Evolutionary conservation across 805 yeast species (phyloP).

Genomic region (Allodekkera sacchari): DNA sequence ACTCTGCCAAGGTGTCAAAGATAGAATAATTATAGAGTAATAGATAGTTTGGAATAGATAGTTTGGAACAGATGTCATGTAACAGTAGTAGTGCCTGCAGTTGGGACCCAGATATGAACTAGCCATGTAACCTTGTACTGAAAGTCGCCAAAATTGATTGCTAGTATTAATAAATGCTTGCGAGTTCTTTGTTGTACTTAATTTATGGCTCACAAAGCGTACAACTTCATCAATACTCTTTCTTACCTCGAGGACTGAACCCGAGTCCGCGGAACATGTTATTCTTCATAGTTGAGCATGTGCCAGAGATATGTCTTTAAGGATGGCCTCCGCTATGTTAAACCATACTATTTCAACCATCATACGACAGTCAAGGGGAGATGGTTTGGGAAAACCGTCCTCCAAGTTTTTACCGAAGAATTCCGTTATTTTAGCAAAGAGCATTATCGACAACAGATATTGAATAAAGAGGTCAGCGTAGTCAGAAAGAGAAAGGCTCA

Average conservation of each 20-base stretch:
- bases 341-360: constrained; percentile 32
- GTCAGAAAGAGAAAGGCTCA: constrained; percentile 11
- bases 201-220: no score
- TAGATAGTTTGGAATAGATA: no score
- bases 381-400: constrained; percentile 31
- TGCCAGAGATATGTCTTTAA: constrained; percentile 15
- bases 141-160: no score
- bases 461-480: constrained; percentile 12
- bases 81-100: no score
- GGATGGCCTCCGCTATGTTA: constrained; percentile 31
- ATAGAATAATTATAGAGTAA: constrained; percentile 3
- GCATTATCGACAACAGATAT: constrained; percentile 17
- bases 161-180: no score
- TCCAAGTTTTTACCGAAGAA: constrained; percentile 32
- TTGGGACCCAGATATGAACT: no score
- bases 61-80: no score
- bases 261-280: no score
- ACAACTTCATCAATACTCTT: no score
- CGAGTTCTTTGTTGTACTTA: not conserved
- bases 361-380: constrained; percentile 34
- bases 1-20: constrained; percentile 23
- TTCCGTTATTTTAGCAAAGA: constrained; percentile 23
- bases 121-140: no score
- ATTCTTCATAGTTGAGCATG: no score
- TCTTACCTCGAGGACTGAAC: no score